These are phyloP conservation scores for Spergularia marina DNA, from an alignment of 148 eudicot species.

Conservation along the genomic window DNA sequence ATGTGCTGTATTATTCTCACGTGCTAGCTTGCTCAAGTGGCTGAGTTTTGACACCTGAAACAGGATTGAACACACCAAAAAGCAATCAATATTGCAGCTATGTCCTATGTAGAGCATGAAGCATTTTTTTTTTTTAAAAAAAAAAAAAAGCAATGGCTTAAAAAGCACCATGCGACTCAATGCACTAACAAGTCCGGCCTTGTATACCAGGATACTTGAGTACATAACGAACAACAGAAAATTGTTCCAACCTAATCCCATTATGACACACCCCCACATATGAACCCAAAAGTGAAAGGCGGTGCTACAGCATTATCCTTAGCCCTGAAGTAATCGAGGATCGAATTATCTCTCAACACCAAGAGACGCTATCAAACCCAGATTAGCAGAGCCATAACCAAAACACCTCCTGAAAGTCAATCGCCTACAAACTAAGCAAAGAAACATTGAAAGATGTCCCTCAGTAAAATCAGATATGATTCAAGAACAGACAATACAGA, in stretches of 20 bases:
- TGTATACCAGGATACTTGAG: neutral
- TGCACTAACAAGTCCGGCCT: neutral
- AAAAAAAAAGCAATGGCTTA: neutral
- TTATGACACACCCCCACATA: neutral
- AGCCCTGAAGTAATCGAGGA: neutral
- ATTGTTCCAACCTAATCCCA: neutral
- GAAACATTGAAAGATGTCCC: no score
- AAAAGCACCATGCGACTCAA: neutral
- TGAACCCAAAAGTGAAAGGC: neutral
- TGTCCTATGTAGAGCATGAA: neutral
- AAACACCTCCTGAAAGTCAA: no score
- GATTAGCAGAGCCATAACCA: no score
- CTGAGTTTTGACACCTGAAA: constrained; percentile 85
- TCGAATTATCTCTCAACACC: no score
- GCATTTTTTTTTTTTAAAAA: no score
- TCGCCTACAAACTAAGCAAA: no score
- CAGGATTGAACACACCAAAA: constrained; percentile 1
- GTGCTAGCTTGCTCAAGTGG: constrained; percentile 95
- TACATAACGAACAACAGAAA: neutral
- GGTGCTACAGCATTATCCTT: neutral
- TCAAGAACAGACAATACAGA: no score
- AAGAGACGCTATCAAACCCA: no score
- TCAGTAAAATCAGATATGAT: no score
- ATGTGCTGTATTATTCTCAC: constrained; percentile 74
- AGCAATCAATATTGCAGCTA: constrained; percentile 4